Conservation (phyloP, 2,329 filamentous ascomycete genomes). For the Venturia carpophila region DNA sequence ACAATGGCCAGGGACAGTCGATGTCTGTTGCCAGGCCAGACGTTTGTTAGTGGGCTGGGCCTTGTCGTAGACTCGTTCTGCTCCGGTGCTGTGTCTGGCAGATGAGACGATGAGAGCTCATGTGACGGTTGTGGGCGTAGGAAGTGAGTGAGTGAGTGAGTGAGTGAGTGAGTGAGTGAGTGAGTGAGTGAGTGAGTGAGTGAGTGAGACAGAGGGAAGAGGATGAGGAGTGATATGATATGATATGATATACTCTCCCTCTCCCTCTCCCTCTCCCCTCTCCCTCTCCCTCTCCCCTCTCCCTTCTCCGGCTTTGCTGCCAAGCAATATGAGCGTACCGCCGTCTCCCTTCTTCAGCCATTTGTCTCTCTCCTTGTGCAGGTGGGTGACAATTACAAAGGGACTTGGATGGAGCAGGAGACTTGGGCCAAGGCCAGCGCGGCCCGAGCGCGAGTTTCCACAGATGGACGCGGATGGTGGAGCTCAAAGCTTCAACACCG, state of each 20-base stretch:
- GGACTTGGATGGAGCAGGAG: not conserved
- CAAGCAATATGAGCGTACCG: not conserved
- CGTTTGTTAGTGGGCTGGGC: no score
- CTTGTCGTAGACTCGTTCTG: no score
- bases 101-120: not conserved
- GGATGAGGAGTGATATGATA: not conserved
- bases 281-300: no score
- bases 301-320: no score
- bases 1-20: no score
- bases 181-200: no score
- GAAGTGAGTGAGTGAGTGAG: no score
- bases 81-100: not conserved
- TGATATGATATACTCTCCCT: no score
- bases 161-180: no score
- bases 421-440: not conserved
- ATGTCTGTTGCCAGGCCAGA: no score
- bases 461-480: not conserved
- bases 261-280: no score
- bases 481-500: slow-evolving; percentile 6
- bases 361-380: not conserved
- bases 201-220: not conserved
- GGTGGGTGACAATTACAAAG: not conserved
- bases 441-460: not conserved
- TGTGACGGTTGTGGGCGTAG: not conserved
- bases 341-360: no score